phyloP scores from a whole-genome alignment of 2,329 filamentous ascomycete species.

The Ceratocystis papillata region DNA sequence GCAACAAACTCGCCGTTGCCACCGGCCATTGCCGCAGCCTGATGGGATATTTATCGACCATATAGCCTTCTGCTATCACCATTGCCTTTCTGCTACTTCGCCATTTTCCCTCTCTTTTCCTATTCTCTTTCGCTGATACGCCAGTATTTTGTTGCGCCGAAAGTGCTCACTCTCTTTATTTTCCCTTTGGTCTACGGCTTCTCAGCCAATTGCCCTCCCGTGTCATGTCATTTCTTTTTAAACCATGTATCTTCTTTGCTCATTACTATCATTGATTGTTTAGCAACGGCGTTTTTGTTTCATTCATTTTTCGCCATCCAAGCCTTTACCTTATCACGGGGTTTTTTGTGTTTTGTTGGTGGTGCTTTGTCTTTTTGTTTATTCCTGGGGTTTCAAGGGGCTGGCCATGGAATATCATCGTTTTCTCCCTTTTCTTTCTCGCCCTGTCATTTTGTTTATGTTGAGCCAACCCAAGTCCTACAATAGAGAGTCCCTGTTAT shows the following conservation, averaged over 20 bases:
- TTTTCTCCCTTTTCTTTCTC: background rate
- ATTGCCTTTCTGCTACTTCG: background rate
- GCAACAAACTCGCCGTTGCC: slow-evolving; percentile 44
- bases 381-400: background rate
- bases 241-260: background rate
- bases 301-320: background rate
- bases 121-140: slow-evolving; percentile 2
- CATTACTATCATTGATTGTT: background rate
- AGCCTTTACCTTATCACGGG: background rate
- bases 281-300: slow-evolving; percentile 6
- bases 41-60: background rate
- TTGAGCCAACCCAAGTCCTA: background rate
- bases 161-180: background rate
- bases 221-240: background rate
- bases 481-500: background rate
- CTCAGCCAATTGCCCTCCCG: background rate
- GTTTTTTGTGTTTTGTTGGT: background rate
- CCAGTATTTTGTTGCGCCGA: slow-evolving; percentile 10
- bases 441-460: background rate
- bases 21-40: slow-evolving; percentile 38
- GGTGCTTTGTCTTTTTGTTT: background rate
- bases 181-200: background rate
- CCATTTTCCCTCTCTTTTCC: slow-evolving; percentile 1
- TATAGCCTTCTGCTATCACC: background rate
- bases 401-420: background rate